Base-by-base conservation (phyloP, 2,329 filamentous ascomycete species). In the Esteya vermicola region DNA sequence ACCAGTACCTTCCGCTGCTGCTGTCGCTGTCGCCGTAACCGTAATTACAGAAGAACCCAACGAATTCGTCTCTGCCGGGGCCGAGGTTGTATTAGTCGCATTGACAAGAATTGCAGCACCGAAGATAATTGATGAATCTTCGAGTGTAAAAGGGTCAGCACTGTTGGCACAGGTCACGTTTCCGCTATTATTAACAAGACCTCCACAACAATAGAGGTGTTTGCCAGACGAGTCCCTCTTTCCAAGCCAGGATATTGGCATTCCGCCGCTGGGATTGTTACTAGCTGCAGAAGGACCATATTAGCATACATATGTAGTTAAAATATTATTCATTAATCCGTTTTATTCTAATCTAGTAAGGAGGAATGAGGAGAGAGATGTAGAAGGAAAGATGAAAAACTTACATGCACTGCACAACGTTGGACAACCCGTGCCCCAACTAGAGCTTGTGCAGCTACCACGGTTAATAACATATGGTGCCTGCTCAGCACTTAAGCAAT, bases 371-470 rank as follows among this genome's bases (percentile, higher is more conserved):
- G n/a, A n/a, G n/a, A n/a, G n/a, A n/a, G n/a, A n/a, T n/a, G n/a
- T n/a, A n/a, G n/a, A n/a, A 33, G 10, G 31, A 20, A 20, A 9
- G 31, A 2, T 19, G 34, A 5, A 7, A 22, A 18, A 31, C 41
- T 21, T 22, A 43, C 41, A 19, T 12, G 36, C 33, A 12, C 32
- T 31, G 12, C 45, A 47, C 5, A 40, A 26, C 22, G 26, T 32
- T 8, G 45, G 41, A 31, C 45, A 47, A 19, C 45, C 43, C 7
- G 41, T n/a, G 6, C 38, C 45, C 45, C 43, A 47, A 32, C 26
- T 26, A 13, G n/a, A 9, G 31, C 43, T 42, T n/a, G 45, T 47
- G 35, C 45, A 47, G 32, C 43, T 45, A 36, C 32, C 34, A 21
- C 45, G 45, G 31, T 41, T 39, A 2, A 47, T 10, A 7, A 45